Evolutionary conservation across 129 eudicot species (phyloP).

Genomic region (Lactuca saligna): DNA sequence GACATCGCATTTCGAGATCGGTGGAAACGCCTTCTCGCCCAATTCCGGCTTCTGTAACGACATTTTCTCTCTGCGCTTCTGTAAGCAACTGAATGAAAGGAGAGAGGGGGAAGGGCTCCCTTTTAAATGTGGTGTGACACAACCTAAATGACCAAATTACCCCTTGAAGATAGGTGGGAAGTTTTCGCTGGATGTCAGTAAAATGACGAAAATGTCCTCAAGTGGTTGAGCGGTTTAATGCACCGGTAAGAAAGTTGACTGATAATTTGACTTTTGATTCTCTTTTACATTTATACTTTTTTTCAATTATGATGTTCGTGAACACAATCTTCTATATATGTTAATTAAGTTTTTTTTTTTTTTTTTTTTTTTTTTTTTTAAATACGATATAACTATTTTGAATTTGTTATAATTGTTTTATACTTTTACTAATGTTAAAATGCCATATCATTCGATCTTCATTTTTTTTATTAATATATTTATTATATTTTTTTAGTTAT

Average conservation of each 20-base stretch:
- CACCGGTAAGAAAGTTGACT: conserved; percentile 35
- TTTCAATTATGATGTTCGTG: not conserved
- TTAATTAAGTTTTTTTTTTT: too few species aligned
- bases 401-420: not conserved
- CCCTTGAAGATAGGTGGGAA: conserved; percentile 34
- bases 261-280: conserved; percentile 7
- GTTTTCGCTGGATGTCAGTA: conserved; percentile 7
- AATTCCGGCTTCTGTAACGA: conserved; percentile 45
- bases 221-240: conserved; percentile 42
- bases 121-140: conserved; percentile 25
- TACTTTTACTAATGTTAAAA: too few species aligned
- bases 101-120: conserved; percentile 4
- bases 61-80: conserved; percentile 37
- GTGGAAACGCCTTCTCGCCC: conserved; percentile 44
- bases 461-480: too few species aligned
- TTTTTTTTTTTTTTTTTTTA: too few species aligned
- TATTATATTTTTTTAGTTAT: too few species aligned
- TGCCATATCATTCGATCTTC: too few species aligned
- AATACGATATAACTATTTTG: not conserved
- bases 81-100: conserved; percentile 11
- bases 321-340: not conserved
- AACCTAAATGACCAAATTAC: conserved; percentile 20
- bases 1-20: conserved; percentile 59
- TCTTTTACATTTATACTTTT: not conserved
- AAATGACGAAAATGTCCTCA: conserved; percentile 24